phyloP scores from a whole-genome alignment of 2,329 filamentous ascomycete genomes.

The Colletotrichum euphorbiae region DNA sequence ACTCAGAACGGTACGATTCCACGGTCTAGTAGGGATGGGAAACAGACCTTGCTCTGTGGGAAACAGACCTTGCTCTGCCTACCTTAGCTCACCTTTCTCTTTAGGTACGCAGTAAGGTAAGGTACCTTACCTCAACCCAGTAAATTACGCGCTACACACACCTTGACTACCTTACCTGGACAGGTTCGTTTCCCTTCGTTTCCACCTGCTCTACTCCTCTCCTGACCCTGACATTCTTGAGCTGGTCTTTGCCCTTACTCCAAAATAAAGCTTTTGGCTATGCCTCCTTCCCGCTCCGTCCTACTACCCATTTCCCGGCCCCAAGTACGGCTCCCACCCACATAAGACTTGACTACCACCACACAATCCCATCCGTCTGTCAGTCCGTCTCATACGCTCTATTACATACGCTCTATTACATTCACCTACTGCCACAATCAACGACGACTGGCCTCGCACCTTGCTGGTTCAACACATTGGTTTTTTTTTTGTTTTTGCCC shows the following conservation, averaged over 20 bases:
- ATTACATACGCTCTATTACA: constrained; percentile 4
- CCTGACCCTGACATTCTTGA: constrained; percentile 37
- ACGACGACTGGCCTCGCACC: constrained; percentile 20
- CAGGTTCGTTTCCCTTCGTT: constrained; percentile 39
- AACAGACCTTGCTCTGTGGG: not conserved
- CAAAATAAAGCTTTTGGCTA: constrained; percentile 40
- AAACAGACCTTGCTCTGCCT: not conserved
- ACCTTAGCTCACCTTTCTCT: constrained; percentile 1
- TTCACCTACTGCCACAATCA: constrained; percentile 13
- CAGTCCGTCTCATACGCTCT: constrained; percentile 30
- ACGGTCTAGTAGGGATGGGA: not conserved
- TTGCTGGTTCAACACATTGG: constrained; percentile 13
- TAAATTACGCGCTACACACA: constrained; percentile 11
- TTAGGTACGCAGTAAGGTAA: not conserved
- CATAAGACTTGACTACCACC: constrained; percentile 40
- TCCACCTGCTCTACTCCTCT: constrained; percentile 29
- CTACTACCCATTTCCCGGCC: constrained; percentile 39
- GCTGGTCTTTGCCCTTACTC: constrained; percentile 37
- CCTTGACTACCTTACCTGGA: constrained; percentile 20
- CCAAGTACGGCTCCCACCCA: constrained; percentile 38
- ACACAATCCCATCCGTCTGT: constrained; percentile 20
- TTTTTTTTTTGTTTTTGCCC: not conserved
- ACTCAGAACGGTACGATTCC: no score
- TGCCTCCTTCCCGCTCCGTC: constrained; percentile 39
- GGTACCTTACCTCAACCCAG: not conserved